phyloP scores from a whole-genome alignment of 305 asterid species.

The Fraxinus platypoda region DNA sequence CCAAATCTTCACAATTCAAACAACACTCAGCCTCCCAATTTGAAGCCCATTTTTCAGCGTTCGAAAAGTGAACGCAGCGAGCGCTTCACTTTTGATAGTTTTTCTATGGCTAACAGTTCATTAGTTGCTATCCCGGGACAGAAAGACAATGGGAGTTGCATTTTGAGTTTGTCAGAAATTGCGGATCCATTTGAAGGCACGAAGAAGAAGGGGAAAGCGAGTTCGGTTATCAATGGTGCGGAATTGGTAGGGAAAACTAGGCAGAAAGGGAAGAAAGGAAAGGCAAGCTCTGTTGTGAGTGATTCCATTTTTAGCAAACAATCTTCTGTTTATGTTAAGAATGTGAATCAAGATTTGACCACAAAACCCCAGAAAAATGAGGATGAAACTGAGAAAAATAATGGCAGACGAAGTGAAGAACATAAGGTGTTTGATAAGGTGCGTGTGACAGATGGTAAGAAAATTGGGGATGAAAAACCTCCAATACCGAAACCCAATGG shows the following conservation, averaged over 20 bases:
- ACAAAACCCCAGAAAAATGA: background rate
- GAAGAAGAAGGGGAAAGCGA: constrained; percentile 56
- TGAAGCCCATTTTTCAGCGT: constrained; percentile 52
- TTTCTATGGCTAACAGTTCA: constrained; percentile 40
- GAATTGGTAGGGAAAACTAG: constrained; percentile 48
- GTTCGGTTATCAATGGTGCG: constrained; percentile 75
- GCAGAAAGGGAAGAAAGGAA: constrained; percentile 36
- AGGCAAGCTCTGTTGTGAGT: constrained; percentile 56
- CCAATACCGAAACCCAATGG: constrained; percentile 28
- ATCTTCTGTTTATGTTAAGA: constrained; percentile 28
- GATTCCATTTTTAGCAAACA: constrained; percentile 59
- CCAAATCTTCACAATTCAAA: constrained; percentile 22
- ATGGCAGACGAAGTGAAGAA: background rate
- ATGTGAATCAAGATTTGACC: background rate
- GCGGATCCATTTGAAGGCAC: constrained; percentile 29
- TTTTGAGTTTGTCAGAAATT: constrained; percentile 46
- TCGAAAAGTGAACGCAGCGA: constrained; percentile 69
- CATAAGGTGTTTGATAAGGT: constrained; percentile 36
- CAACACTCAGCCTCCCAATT: background rate
- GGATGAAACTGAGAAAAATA: background rate
- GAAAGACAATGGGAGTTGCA: constrained; percentile 45
- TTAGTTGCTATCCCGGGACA: constrained; percentile 35
- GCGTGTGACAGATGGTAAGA: constrained; percentile 16
- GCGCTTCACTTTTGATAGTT: constrained; percentile 36
- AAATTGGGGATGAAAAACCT: background rate